Conservation (phyloP, 345 rosid genomes). For the Clausena lansium region DNA sequence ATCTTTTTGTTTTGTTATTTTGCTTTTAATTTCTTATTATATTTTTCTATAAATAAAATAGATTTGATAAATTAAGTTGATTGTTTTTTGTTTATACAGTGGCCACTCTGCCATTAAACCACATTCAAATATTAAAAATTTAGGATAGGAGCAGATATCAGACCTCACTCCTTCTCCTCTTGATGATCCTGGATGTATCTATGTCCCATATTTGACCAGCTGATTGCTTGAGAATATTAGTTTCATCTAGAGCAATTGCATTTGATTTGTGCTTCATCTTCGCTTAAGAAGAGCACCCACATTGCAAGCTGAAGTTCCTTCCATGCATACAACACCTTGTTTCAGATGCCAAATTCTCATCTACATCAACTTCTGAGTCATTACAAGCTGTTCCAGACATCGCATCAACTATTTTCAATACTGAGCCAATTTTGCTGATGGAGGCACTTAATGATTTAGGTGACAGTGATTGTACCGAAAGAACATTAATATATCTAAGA, state of each 20-base stretch:
- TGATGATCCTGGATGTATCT: conserved; percentile 22
- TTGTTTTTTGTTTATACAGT: too few relatives aligned
- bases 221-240: conserved; percentile 29
- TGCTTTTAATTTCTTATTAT: too few relatives aligned
- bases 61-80: too few relatives aligned
- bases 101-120: neutral
- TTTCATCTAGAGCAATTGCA: conserved; percentile 34
- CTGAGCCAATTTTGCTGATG: too few relatives aligned
- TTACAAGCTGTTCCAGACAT: too few relatives aligned
- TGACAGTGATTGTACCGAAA: conserved; percentile 46
- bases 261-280: conserved; percentile 31
- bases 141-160: neutral
- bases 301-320: conserved; percentile 27
- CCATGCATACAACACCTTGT: conserved; percentile 34
- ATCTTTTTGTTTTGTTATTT: too few relatives aligned
- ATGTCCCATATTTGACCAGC: conserved; percentile 29
- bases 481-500: neutral
- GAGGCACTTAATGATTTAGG: too few relatives aligned
- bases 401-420: too few relatives aligned
- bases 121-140: neutral
- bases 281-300: conserved; percentile 23
- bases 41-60: too few relatives aligned
- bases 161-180: conserved; percentile 22
- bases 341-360: conserved; percentile 41
- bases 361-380: conserved; percentile 36